Evolutionary conservation across 441 rosid species (phyloP), one percentile per base, ranked within the genome.

Genomic region (Adansonia rubrostipa): DNA sequence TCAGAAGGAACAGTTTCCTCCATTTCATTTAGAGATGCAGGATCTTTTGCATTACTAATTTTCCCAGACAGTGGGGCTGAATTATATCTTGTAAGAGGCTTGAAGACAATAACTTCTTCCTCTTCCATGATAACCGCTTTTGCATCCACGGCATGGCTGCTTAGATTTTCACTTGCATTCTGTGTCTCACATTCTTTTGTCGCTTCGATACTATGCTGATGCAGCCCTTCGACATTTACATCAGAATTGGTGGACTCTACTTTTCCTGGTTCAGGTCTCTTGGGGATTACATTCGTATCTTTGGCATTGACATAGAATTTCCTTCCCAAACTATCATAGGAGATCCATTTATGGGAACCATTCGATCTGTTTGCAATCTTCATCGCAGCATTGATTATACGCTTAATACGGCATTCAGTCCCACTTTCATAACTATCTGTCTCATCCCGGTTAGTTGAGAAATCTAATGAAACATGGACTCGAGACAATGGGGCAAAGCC

Each of bases 91-190:
- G 88, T 84, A 50, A 91, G 94, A 70, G 99, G 99, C 88, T 94
- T 90, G 87, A 96, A 93, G 63, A 96, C 94, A 83, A 96, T 96
- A 81, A 93, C 96, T 87, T 93, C 98, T 84, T 96, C 97, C 74
- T 96, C 99, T 71, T 96, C 99, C 60, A 77, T 22, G 36, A 82
- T 82, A 79, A 77, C 78, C 40, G 90, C 81, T 81, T 83, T 86
- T 51, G 80, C 85, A 51, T 77, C 72, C 80, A 58, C 80, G 60
- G 10, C 22, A 76, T 60, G 74, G 74, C 67, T 53, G 75, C 67
- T 79, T 22, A 57, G 79, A 51, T 81, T 82, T 80, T 82, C 84
- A 64, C 81, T 78, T 14, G 36, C 54, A 53, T 53, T 72, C 70
- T 66, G 78, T 57, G 76, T 82, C 78, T 80, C 82, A 78, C 60